Base-by-base conservation (phyloP, 2,329 filamentous ascomycete genomes). In the Chrysosphaeria jannelii region DNA sequence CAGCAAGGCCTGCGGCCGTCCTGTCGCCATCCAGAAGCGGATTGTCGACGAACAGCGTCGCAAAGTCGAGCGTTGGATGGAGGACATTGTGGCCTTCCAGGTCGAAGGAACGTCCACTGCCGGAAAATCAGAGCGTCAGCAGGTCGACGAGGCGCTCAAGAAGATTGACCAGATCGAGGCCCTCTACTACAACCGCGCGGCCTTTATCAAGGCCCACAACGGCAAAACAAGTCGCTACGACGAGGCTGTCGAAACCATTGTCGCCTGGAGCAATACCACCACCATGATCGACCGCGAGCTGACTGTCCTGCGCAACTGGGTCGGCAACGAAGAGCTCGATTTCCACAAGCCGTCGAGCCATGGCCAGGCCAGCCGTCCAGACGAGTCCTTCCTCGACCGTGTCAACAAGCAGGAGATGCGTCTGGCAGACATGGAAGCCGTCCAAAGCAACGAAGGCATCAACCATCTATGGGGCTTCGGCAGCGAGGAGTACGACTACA, bases 221-320 rank as follows among this genome's bases (percentile, higher is more conserved):
- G 50, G 68, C 19, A 65, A 61, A 14, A 88, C 78, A 2, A 53
- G 61, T 14, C 57, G 66, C 14, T 97, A 79, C 45, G 55, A 59
- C 30, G 68, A 79, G 30, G 76, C 76, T 14, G 85, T 71, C 36
- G 72, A 89, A 39, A 70, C 81, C 23, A 69, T 97, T 32, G 64
- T 90, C 30, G 68, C 81, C 3, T 97, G 85, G 85, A 70, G 90
- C 51, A 97, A 93, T 44, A 91, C 79, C 24, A 91, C 79, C 15
- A 67, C 81, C 39, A 64, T 90, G 38, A 93, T 97, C 52, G 90
- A 88, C 41, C 90, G 75, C 3, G 75, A 97, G 42, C 58, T 97
- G 28, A 65, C 66, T 9, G 79, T 93, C 31, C 45, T 97, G 31
- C 79, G 85, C 42, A 78, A 70, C 31, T 97, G 85, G 85, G 85